Percentiles rank a stretch among this genome's conserved stretches.
Conservation (phyloP, 139 green algal genomes). For the Chlamydomonas asymmetrica region DNA sequence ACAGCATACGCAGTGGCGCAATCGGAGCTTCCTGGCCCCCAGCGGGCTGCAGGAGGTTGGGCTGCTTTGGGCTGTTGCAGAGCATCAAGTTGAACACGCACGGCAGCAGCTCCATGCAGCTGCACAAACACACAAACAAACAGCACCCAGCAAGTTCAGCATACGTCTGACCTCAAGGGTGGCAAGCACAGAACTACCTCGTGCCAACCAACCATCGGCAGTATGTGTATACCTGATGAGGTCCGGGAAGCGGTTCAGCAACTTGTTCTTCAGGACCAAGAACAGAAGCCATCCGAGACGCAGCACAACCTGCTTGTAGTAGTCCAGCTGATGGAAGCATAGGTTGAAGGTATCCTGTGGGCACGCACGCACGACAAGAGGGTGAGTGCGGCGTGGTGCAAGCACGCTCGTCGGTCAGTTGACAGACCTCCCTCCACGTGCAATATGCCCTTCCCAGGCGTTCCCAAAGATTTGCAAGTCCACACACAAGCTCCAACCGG, state of each 20-base stretch:
- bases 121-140: slow-evolving; percentile 19
- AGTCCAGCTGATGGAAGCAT: slow-evolving; percentile 19
- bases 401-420: no score
- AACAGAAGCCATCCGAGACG: slow-evolving; percentile 48
- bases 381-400: no score
- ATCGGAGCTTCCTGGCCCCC: not conserved
- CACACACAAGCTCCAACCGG: not conserved
- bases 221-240: slow-evolving; percentile 49
- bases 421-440: no score
- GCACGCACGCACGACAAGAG: no score
- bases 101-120: slow-evolving; percentile 54
- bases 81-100: slow-evolving; percentile 50
- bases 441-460: not conserved
- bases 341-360: slow-evolving; percentile 29
- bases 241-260: slow-evolving; percentile 52
- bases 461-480: not conserved
- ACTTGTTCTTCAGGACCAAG: slow-evolving; percentile 41
- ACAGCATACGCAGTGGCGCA: not conserved
- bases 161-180: no score
- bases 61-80: slow-evolving; percentile 19
- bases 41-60: slow-evolving; percentile 10
- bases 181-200: no score
- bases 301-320: slow-evolving; percentile 39
- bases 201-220: no score
- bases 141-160: no score